Evolutionary conservation across 306 rosid genomes (phyloP).

Genomic region (Begonia peltatifolia): DNA sequence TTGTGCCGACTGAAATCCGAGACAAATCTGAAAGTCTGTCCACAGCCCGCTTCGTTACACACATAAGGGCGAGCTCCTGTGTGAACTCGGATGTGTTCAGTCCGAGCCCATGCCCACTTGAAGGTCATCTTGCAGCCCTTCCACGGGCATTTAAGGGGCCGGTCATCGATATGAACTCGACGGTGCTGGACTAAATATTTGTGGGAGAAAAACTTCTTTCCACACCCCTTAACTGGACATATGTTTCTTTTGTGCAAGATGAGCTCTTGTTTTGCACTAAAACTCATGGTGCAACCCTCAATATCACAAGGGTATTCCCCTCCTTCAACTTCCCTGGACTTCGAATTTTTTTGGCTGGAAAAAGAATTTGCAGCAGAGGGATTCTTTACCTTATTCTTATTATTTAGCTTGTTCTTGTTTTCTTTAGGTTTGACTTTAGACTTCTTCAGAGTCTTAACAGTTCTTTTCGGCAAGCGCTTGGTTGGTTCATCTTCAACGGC

Average conservation of each 20-base stretch:
- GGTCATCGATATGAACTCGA: constrained; percentile 85
- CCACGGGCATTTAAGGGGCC: constrained; percentile 95
- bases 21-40: constrained; percentile 92
- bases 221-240: constrained; percentile 99
- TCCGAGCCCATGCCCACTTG: constrained; percentile 99
- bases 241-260: constrained; percentile 58
- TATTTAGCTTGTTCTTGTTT: constrained; percentile 32
- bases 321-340: constrained; percentile 31
- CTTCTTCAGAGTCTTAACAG: constrained; percentile 28
- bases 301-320: constrained; percentile 61
- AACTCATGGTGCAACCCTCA: constrained; percentile 91
- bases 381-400: constrained; percentile 52
- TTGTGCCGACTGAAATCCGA: constrained; percentile 98
- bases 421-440: constrained; percentile 35
- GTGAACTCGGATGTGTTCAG: constrained; percentile 94
- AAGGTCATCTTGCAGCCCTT: constrained; percentile 99
- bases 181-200: constrained; percentile 98
- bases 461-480: constrained; percentile 79
- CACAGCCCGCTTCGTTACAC: constrained; percentile 77
- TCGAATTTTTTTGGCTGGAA: constrained; percentile 23
- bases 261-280: constrained; percentile 62
- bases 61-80: constrained; percentile 92
- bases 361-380: constrained; percentile 34
- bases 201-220: constrained; percentile 91
- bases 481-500: constrained; percentile 76